Conservation (phyloP, 2,329 filamentous ascomycete genomes). For the Claviceps citrina region DNA sequence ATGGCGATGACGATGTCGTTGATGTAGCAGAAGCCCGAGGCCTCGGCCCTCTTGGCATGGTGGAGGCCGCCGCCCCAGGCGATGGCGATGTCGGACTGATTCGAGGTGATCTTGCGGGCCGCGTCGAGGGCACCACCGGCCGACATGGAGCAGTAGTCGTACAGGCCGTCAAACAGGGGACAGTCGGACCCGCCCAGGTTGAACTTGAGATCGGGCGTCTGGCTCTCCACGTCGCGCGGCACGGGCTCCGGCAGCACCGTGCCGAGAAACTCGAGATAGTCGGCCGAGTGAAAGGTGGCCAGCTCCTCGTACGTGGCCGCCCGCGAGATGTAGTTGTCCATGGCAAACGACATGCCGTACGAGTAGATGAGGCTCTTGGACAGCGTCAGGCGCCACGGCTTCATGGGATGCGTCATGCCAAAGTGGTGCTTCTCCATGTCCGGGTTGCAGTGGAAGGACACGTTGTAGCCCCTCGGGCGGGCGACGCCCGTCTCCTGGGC, state of each 20-base stretch:
- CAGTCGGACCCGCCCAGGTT: slow-evolving; percentile 87
- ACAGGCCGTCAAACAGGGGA: slow-evolving; percentile 89
- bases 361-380: slow-evolving; percentile 89
- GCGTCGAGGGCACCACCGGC: slow-evolving; percentile 83
- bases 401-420: slow-evolving; percentile 94
- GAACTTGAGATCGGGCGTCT: slow-evolving; percentile 53
- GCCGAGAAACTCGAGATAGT: slow-evolving; percentile 81
- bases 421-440: slow-evolving; percentile 95
- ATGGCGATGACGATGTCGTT: slow-evolving; percentile 96
- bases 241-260: slow-evolving; percentile 51
- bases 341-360: slow-evolving; percentile 90
- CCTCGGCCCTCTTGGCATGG: slow-evolving; percentile 87
- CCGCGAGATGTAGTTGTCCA: slow-evolving; percentile 83
- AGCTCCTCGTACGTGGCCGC: slow-evolving; percentile 79
- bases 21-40: slow-evolving; percentile 95
- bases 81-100: slow-evolving; percentile 86
- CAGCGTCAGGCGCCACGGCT: slow-evolving; percentile 89
- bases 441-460: slow-evolving; percentile 91
- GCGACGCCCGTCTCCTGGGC: slow-evolving; percentile 54
- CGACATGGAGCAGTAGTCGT: slow-evolving; percentile 88
- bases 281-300: slow-evolving; percentile 67
- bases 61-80: slow-evolving; percentile 96
- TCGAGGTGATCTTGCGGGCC: slow-evolving; percentile 71
- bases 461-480: slow-evolving; percentile 69
- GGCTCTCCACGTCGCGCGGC: slow-evolving; percentile 49